Evolutionary conservation across 345 rosid species (phyloP).

Genomic region (Corchorus capsularis): DNA sequence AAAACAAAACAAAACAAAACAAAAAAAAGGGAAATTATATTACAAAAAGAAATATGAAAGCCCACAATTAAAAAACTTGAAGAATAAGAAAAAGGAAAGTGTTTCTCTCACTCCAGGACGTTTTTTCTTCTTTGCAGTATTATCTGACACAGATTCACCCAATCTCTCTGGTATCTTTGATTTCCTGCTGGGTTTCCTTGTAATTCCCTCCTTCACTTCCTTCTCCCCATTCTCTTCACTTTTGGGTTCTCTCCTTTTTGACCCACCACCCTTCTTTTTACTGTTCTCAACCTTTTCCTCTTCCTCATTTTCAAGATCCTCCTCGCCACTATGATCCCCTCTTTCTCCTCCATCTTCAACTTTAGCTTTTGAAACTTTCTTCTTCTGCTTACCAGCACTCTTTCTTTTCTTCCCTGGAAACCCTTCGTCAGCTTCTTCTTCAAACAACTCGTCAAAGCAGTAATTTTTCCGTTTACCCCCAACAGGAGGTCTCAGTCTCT

Average conservation of each 20-base stretch:
- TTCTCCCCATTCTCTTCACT: neutral
- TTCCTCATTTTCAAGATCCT: neutral
- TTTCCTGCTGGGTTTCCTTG: neutral
- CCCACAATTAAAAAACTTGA: neutral
- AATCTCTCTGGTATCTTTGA: neutral
- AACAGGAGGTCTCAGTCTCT: neutral
- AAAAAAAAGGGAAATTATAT: neutral
- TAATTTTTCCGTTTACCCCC: neutral
- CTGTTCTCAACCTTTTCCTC: neutral
- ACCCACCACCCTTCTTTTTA: neutral
- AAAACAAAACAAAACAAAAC: neutral
- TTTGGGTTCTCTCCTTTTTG: neutral
- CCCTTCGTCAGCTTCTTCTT: neutral
- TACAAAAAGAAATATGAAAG: neutral
- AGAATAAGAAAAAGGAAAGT: neutral
- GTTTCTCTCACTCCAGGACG: neutral
- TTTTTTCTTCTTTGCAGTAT: neutral
- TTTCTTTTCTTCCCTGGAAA: neutral
- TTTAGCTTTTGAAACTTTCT: neutral
- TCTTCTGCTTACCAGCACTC: neutral
- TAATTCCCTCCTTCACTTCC: neutral
- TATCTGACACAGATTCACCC: neutral
- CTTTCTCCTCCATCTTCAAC: neutral
- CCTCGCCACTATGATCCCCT: neutral
- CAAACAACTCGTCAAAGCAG: neutral